phyloP scores from a whole-genome alignment of 2,329 filamentous ascomycete species.

The Zymoseptoria crescenta region DNA sequence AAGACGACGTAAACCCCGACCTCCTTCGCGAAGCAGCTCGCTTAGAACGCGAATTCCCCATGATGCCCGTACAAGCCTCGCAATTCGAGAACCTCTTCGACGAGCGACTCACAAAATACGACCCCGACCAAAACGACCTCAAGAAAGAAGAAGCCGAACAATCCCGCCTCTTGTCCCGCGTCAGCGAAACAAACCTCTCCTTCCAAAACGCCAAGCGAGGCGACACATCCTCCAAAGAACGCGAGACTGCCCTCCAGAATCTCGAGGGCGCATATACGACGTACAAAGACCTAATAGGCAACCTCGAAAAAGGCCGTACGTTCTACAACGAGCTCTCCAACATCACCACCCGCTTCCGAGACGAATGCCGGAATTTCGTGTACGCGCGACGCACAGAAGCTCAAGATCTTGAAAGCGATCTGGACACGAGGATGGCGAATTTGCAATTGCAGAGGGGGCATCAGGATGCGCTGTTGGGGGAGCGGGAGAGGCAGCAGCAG shows the following conservation, averaged over 20 bases:
- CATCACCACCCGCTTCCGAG: conserved; percentile 77
- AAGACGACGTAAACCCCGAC: conserved; percentile 78
- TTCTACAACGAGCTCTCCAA: conserved; percentile 95
- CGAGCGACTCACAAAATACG: conserved; percentile 70
- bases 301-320: conserved; percentile 82
- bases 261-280: conserved; percentile 89
- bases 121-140: conserved; percentile 63
- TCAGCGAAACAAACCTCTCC: conserved; percentile 67
- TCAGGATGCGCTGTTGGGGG: conserved; percentile 31
- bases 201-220: conserved; percentile 66
- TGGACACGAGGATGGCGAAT: conserved; percentile 54
- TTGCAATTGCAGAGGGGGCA: conserved; percentile 42
- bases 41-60: conserved; percentile 77
- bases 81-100: conserved; percentile 93
- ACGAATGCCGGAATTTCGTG: conserved; percentile 70
- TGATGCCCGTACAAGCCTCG: conserved; percentile 73
- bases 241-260: conserved; percentile 77
- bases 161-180: conserved; percentile 57
- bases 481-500: conserved; percentile 31
- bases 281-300: conserved; percentile 91
- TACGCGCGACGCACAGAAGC: conserved; percentile 76
- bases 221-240: conserved; percentile 60
- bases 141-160: conserved; percentile 72
- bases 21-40: conserved; percentile 76
- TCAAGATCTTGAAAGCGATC: conserved; percentile 62